These are phyloP conservation scores for Penicillium angulare DNA, from an alignment of 495 filamentous ascomycete species.

Conservation along the genomic window DNA sequence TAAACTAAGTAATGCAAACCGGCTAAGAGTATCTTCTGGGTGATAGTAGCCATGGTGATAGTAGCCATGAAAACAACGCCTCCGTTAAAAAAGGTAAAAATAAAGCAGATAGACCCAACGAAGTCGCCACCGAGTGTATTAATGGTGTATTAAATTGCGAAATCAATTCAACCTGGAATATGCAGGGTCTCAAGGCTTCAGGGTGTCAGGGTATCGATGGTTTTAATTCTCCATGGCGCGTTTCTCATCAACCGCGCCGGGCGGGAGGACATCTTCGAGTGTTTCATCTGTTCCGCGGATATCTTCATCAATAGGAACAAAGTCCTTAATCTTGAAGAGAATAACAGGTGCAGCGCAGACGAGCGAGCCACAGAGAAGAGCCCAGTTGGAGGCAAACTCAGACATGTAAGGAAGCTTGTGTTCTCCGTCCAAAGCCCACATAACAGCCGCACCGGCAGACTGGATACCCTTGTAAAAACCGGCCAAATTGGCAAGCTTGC, in stretches of 20 bases:
- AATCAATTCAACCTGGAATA: neutral
- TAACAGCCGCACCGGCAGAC: conserved; percentile 78
- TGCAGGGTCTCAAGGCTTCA: no score
- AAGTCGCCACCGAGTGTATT: no score
- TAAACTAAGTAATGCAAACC: neutral
- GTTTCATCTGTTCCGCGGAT: conserved; percentile 76
- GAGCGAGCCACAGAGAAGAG: conserved; percentile 63
- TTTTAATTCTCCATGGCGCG: neutral
- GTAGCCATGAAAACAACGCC: no score
- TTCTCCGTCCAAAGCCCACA: conserved; percentile 70
- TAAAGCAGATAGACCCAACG: no score
- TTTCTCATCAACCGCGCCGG: conserved; percentile 12
- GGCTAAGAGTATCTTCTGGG: neutral
- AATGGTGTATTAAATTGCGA: no score
- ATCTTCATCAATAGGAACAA: conserved; percentile 69
- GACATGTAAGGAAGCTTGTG: conserved; percentile 55
- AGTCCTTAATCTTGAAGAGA: conserved; percentile 68
- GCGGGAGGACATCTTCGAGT: conserved; percentile 55
- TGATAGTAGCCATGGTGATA: no score
- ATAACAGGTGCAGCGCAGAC: conserved; percentile 71
- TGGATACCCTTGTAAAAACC: conserved; percentile 95
- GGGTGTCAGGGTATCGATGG: no score
- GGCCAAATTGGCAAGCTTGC: conserved; percentile 84
- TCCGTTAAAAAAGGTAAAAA: no score
- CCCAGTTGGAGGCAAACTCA: conserved; percentile 57